phyloP scores from a whole-genome alignment of 2,329 filamentous ascomycete genomes.

The Calonectria montana region DNA sequence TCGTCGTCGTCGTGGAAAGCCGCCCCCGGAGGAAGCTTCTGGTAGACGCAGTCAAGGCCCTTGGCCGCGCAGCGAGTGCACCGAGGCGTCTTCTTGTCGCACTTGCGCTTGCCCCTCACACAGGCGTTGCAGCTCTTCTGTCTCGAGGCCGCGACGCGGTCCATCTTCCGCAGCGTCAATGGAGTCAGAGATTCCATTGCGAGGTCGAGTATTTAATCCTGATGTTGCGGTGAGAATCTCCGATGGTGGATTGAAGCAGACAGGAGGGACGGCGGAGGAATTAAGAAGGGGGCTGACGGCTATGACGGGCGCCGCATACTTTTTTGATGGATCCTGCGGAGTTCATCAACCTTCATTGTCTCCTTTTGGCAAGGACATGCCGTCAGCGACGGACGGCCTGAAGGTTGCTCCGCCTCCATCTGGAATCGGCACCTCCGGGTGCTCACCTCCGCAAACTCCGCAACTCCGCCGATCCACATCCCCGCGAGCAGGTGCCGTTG shows the following conservation, averaged over 20 bases:
- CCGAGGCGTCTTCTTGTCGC: constrained; percentile 57
- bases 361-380: not conserved
- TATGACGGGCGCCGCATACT: not conserved
- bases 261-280: not conserved
- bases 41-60: constrained; percentile 56
- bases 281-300: not conserved
- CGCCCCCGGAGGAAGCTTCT: constrained; percentile 46
- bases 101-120: constrained; percentile 59
- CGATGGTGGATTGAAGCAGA: not conserved
- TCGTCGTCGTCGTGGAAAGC: constrained; percentile 38
- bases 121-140: constrained; percentile 63
- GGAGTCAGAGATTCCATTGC: constrained; percentile 42
- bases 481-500: constrained; percentile 10
- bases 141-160: constrained; percentile 55
- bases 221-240: constrained; percentile 13
- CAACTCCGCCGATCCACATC: constrained; percentile 38
- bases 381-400: constrained; percentile 24
- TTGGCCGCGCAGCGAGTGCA: constrained; percentile 57
- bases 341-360: not conserved
- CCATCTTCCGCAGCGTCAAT: constrained; percentile 43
- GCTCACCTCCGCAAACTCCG: constrained; percentile 39
- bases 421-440: constrained; percentile 6
- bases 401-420: constrained; percentile 28
- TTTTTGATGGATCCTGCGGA: constrained; percentile 13
- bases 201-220: constrained; percentile 16